Base-by-base conservation (phyloP, 805 yeast genomes). In the Diddensiella transvaalensis region DNA sequence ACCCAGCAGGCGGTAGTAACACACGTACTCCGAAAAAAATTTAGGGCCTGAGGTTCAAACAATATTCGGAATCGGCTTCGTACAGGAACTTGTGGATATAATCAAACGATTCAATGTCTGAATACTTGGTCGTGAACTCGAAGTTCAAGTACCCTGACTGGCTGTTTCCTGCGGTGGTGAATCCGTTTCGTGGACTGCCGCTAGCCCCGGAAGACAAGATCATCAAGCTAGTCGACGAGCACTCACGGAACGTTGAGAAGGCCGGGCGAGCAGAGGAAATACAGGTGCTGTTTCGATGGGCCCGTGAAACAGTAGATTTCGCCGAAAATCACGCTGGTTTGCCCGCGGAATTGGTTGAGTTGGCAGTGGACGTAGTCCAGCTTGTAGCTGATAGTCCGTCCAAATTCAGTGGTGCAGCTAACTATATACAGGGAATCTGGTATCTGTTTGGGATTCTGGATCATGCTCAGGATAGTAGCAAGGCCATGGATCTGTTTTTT, bases 381-480 rank as follows among this genome's bases (percentile, higher is more conserved):
- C 47, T 50, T 3, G 56, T 60, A 2, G 57, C 61, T 3, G 48
- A 42, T 15, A 32, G 49, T 10, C 46, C 45, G n/a, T 50, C 57
- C 41, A 43, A 46, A 43, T 58, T 46, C 49, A 50, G 49, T 13
- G 61, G 59, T 35, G 61, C 56, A 10, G 67, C 68, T 3, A 40
- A 50, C 29, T 68, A 67, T 44, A 36, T 54, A 8, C 30, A 53
- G 15, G 71, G 66, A 2, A 36, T 59, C 23, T 60, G 68, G 63
- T 29, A 44, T 29, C 33, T 58, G n/a, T 53, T 54, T 30, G 69
- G 68, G 1, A 48, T 51, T n/a, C 50, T 56, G 42, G 67, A 59
- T 8, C 29, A 41, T n/a, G 29, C 42, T n/a, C 42, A 37, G 13
- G 58, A 63, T 44, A 29, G 24, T 3, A 23, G 24, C 4, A 48